Evolutionary conservation across 2,329 filamentous ascomycete species (phyloP), one percentile per base, ranked within the genome.

Genomic region (Colletotrichum sp.): DNA sequence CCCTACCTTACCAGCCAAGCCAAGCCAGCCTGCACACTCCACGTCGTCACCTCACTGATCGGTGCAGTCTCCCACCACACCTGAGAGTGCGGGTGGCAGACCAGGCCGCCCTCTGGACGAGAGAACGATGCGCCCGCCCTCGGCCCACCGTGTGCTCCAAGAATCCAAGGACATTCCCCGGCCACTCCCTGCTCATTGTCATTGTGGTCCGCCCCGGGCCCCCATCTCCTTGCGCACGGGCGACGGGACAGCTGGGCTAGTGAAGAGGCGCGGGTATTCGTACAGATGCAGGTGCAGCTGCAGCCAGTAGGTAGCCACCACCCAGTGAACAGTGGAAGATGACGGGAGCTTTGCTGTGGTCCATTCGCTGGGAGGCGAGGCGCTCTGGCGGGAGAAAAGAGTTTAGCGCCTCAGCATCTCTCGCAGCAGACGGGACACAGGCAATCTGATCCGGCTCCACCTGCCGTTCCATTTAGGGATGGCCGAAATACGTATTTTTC

Each of bases 381-480:
- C 72, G 32, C 60, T 65, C 24, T 69, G 16, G 15, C 9, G 57
- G 44, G 52, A 59, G 44, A 71, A 59, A 68, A 32, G 32, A 66
- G 70, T 34, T 59, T 76, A 69, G 73, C 70, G 64, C 49, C 60
- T 59, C 36, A 34, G 15, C 32, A 72, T 26, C 28, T 49, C 67
- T 60, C 60, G 68, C 68, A 71, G 60, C 49, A 60, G 39, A 32
- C 66, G 39, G 39, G 39, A 55, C 44, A 21, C 32, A 28, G 21
- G 52, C 34, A 65, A 60, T 70, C 36, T 71, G 39, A 39, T 62
- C 55, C 44, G 59, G 69, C 73, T 72, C 73, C 69, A 76, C 73
- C 69, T 64, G 70, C 63, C 72, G 69, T 75, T 62, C 63, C 72
- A 26, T n/a, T n/a, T n/a, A n/a, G n/a, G n/a, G n/a, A n/a, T n/a